These are phyloP conservation scores for Themeda triandra DNA, from an alignment of 176 grass and related monocot species.

Conservation along the genomic window DNA sequence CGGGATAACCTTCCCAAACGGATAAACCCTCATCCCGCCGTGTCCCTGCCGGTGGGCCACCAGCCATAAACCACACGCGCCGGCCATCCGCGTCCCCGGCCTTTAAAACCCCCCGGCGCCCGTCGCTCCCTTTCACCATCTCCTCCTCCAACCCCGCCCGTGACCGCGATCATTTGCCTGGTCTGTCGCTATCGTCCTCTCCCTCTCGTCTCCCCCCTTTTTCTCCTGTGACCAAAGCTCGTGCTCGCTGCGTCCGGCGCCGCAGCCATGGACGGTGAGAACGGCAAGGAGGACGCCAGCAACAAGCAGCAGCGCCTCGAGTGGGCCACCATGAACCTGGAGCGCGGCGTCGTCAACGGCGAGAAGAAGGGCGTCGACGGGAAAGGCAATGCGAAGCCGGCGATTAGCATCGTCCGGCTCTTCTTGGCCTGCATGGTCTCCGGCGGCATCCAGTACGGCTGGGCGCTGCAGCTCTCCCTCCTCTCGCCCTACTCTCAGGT, in stretches of 20 bases:
- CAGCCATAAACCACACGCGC: conserved; percentile 13
- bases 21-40: neutral
- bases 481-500: conserved; percentile 60
- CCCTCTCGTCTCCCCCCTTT: neutral
- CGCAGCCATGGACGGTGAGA: conserved; percentile 14
- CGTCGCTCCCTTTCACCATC: neutral
- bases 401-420: conserved; percentile 31
- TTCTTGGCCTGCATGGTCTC: conserved; percentile 73
- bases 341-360: conserved; percentile 5
- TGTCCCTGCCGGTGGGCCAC: conserved; percentile 34
- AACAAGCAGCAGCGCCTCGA: neutral
- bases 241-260: neutral
- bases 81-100: neutral
- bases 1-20: neutral
- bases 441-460: conserved; percentile 93
- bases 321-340: neutral
- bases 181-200: neutral
- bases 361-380: neutral
- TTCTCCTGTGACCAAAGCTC: neutral
- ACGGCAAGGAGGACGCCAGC: neutral
- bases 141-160: neutral
- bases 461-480: conserved; percentile 83
- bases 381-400: neutral
- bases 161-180: neutral
- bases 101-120: conserved; percentile 18